Base-by-base conservation (phyloP, 169 alveolate genomes). In the Theileria parva region DNA sequence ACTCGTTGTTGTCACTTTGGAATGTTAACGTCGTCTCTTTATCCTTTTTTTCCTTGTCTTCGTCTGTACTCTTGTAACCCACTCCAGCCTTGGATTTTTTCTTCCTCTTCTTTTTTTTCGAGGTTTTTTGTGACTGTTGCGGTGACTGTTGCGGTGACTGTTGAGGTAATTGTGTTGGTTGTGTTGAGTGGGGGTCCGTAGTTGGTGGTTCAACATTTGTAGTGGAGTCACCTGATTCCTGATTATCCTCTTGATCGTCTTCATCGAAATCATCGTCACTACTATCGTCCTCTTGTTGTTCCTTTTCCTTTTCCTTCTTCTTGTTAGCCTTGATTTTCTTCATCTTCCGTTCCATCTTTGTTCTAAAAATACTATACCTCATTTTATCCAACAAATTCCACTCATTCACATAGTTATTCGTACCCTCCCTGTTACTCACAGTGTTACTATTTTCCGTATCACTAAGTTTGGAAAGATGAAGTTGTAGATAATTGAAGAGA, bases 231-330 rank as follows among this genome's bases (percentile, higher is more conserved):
- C 48, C 81, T 55, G 44, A 28, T 74, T 60, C 64, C 44, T 25
- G 48, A 15, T 66, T 25, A 59, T 28, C 71, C 44, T 30, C 75
- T 63, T 8, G 76, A 61, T 68, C 74, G 73, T 23, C 67, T 59
- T 32, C 77, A 71, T 44, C 87, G 60, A 60, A 34, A 64, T 44
- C 79, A 79, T 70, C 72, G 76, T 32, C 73, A 57, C 55, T 39
- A 25, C 21, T 63, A 2, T 65, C 74, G 5, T 32, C 57, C 21
- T 65, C 27, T 3, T 44, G 13, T 17, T 65, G 12, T 25, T 65
- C 39, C 74, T 44, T 65, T 21, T 21, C 55, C n/a, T 65, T 65
- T 65, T 25, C 61, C 61, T 53, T 53, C 6, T 6, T 57, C 8
- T 19, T 25, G 27, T 8, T 13, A 11, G 66, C 66, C 12, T 57